phyloP scores from a whole-genome alignment of 306 rosid genomes.

The Cucumis sativus region DNA sequence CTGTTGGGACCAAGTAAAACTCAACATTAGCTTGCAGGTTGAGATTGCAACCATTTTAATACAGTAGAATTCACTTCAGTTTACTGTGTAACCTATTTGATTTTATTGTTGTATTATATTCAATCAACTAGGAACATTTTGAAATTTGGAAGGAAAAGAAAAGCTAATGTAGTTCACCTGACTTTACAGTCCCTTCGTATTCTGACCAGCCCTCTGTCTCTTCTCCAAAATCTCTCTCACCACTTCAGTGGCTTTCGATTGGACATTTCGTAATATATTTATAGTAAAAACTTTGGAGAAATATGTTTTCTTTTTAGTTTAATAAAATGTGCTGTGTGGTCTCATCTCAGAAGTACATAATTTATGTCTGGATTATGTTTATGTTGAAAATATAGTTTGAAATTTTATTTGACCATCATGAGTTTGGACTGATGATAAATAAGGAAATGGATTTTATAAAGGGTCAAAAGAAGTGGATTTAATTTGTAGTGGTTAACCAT shows the following conservation, averaged over 20 bases:
- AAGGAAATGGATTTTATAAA: too few relatives aligned
- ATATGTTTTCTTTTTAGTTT: too few relatives aligned
- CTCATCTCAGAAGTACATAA: too few relatives aligned
- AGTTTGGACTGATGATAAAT: too few relatives aligned
- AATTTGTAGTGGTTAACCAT: too few relatives aligned
- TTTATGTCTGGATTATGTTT: too few relatives aligned
- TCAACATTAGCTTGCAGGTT: conserved; percentile 10
- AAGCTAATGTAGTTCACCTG: not conserved
- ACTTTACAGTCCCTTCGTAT: not conserved
- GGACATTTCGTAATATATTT: not conserved
- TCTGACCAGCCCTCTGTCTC: not conserved
- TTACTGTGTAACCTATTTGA: not conserved
- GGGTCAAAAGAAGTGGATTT: too few relatives aligned
- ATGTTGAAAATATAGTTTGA: too few relatives aligned
- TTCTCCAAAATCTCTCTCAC: not conserved
- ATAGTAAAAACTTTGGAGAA: too few relatives aligned
- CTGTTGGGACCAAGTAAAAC: conserved; percentile 41
- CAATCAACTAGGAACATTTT: not conserved
- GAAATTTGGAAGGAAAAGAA: not conserved
- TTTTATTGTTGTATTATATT: conserved; percentile 3
- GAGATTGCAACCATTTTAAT: conserved; percentile 15
- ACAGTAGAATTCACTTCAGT: not conserved
- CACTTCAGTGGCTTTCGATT: not conserved
- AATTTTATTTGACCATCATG: too few relatives aligned
- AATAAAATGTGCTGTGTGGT: too few relatives aligned